phyloP scores from a whole-genome alignment of 192 early-diverging fungal species.

The Backusella psychrophila region DNA sequence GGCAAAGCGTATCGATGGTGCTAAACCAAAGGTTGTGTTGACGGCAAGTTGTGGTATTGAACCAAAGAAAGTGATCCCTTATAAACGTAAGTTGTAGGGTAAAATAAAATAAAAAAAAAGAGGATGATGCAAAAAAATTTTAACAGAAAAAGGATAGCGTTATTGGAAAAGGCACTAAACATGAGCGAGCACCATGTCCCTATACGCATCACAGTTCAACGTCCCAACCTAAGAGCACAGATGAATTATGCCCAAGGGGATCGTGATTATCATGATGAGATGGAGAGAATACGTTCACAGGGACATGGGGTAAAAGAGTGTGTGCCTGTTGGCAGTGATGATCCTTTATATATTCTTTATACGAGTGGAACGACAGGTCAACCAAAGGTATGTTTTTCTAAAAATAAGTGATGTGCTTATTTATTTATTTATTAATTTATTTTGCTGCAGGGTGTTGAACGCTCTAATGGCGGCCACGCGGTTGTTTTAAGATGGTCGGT shows the following conservation, averaged over 20 bases:
- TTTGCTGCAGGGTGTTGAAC: constrained; percentile 43
- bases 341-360: constrained; percentile 84
- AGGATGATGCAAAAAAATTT: not conserved
- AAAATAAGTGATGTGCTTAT: not conserved
- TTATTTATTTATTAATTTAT: too few relatives aligned
- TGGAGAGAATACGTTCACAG: constrained; percentile 37
- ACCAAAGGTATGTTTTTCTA: constrained; percentile 61
- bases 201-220: constrained; percentile 61
- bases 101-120: not conserved
- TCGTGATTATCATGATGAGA: constrained; percentile 51
- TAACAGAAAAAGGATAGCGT: constrained; percentile 31
- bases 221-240: constrained; percentile 50
- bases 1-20: constrained; percentile 82
- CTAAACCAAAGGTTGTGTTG: constrained; percentile 71
- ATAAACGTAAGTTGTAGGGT: constrained; percentile 51
- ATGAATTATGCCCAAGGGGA: constrained; percentile 56
- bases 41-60: constrained; percentile 81
- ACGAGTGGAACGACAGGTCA: constrained; percentile 74
- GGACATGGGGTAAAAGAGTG: constrained; percentile 46
- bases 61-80: constrained; percentile 66
- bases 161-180: constrained; percentile 70
- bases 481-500: constrained; percentile 70
- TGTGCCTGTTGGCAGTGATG: constrained; percentile 56
- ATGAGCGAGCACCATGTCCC: constrained; percentile 48
- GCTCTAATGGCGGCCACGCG: constrained; percentile 66